These are phyloP conservation scores for Aureobasidium vineae DNA, from an alignment of 2,329 filamentous ascomycete species.

Conservation along the genomic window DNA sequence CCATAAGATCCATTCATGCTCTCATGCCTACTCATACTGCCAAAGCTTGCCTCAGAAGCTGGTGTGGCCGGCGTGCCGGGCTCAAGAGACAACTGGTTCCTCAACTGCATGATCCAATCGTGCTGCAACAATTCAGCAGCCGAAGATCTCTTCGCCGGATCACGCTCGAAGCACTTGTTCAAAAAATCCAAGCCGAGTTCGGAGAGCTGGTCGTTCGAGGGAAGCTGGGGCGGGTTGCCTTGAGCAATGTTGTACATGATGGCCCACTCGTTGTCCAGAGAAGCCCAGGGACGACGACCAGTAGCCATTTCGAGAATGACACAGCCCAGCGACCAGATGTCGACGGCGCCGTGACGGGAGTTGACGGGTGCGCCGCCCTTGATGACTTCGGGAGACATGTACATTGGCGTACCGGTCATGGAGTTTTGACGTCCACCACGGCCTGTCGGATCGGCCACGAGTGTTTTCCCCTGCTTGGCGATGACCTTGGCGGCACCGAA, in stretches of 20 bases:
- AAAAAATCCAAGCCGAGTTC: conserved; percentile 84
- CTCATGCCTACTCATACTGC: conserved; percentile 22
- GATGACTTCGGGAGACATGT: conserved; percentile 99
- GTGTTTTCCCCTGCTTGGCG: conserved; percentile 84
- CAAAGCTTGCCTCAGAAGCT: conserved; percentile 32
- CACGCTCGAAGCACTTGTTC: conserved; percentile 78
- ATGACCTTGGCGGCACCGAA: conserved; percentile 98
- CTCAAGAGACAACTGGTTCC: conserved; percentile 49
- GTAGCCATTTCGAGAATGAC: conserved; percentile 98
- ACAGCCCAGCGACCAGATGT: conserved; percentile 95
- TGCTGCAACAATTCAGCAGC: conserved; percentile 90
- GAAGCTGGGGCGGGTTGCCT: conserved; percentile 86
- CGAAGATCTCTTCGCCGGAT: conserved; percentile 73
- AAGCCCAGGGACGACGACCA: conserved; percentile 88
- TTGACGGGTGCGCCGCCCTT: conserved; percentile 74
- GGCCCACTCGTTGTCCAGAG: conserved; percentile 97
- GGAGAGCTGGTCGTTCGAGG: conserved; percentile 78
- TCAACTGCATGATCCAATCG: conserved; percentile 69
- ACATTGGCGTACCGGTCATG: conserved; percentile 99
- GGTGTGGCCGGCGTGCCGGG: conserved; percentile 48
- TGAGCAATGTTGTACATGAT: conserved; percentile 99
- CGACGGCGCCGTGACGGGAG: conserved; percentile 80
- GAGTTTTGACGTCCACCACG: conserved; percentile 64
- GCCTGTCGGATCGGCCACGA: conserved; percentile 56
- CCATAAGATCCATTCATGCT: conserved; percentile 12